Base-by-base conservation (phyloP, 2,329 filamentous ascomycete genomes). In the Septoria petroselini region DNA sequence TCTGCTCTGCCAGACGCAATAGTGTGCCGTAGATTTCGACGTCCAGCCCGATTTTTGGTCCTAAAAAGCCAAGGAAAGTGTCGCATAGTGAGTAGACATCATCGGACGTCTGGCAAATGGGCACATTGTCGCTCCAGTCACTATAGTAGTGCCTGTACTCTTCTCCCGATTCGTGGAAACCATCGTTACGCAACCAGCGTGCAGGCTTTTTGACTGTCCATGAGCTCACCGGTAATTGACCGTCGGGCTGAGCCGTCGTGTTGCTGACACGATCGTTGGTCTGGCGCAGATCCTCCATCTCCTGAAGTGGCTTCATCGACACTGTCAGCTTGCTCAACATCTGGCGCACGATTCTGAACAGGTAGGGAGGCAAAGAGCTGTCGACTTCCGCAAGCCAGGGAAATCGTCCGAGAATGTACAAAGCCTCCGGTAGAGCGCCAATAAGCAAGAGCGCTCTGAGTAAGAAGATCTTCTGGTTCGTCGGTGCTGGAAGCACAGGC, bases 101-200 rank as follows among this genome's bases (percentile, higher is more conserved):
- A 55, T 96, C 89, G 4, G 95, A 82, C 1, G 77, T 86, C 66
- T 95, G 91, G 65, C 93, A 98, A 15, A 95, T 73, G 0, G 93
- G 94, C 38, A 98, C 78, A 57, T 93, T 95, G 69, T 97, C 91
- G 2, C 84, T 79, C 93, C 93, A 98, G 60, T 97, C 93, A 52
- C 95, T 90, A 84, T 93, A 96, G 69, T 98, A 98, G 66, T 94
- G 97, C 27, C 86, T 82, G 67, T 96, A 97, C 44, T 86, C 77
- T 9, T 75, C 81, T n/a, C 79, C 78, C 15, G 84, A 84, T 19
- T 82, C 82, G 62, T 93, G 88, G 56, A 78, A 78, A 58, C 82
- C 84, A 60, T 95, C 91, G 4, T 89, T 82, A 61, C 86, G 85
- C 3, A 90, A 86, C 91, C 91, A 96, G 54, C 87, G 81, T 57